These are phyloP conservation scores for Solanum raphanifolium DNA, from an alignment of 257 asterid genomes.

Conservation along the genomic window DNA sequence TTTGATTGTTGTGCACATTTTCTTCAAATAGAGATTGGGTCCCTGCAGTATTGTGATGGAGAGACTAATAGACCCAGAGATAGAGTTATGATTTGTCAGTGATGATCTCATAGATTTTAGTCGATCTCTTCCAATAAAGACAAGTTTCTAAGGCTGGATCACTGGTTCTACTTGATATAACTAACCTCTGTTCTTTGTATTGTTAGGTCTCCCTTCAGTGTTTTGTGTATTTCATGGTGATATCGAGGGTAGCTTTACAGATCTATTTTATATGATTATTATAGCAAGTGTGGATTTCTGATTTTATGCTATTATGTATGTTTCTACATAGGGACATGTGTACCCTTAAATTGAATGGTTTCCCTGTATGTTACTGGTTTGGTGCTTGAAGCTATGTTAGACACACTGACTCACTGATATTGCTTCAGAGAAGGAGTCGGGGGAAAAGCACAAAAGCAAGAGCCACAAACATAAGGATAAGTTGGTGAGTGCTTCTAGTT, in stretches of 20 bases:
- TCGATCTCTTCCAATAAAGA: neutral
- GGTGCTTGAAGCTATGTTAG: constrained; percentile 3
- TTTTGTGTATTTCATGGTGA: neutral
- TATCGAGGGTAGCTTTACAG: neutral
- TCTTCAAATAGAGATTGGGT: neutral
- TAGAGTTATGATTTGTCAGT: neutral
- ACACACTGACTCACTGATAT: constrained; percentile 7
- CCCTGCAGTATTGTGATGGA: neutral
- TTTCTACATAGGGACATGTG: neutral
- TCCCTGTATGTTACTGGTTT: neutral
- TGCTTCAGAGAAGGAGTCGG: constrained; percentile 45
- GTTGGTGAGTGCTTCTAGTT: constrained; percentile 38
- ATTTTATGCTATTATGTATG: neutral
- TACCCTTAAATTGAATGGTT: neutral
- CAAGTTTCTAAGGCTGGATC: neutral
- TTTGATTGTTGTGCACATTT: neutral
- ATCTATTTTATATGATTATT: neutral
- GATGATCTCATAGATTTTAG: neutral
- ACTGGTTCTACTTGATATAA: neutral
- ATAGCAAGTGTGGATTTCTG: neutral
- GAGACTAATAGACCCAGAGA: neutral
- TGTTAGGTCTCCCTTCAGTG: neutral
- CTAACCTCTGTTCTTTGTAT: neutral
- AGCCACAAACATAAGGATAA: constrained; percentile 29
- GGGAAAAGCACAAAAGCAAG: constrained; percentile 49